These are phyloP conservation scores for Sporisorium scitamineum DNA, from an alignment of 1,284 basidiomycete genomes.

Conservation along the genomic window DNA sequence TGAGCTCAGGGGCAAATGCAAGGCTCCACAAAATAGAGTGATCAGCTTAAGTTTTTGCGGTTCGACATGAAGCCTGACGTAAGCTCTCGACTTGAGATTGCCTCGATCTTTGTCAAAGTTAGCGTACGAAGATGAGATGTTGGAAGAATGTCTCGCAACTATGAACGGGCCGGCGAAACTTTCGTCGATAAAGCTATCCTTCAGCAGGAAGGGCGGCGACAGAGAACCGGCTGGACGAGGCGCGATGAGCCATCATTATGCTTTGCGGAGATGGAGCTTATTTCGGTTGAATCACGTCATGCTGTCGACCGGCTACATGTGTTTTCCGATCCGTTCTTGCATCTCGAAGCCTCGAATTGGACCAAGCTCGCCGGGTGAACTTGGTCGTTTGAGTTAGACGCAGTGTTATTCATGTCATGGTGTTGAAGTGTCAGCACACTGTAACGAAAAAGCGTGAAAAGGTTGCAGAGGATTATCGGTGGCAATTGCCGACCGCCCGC, in stretches of 20 bases:
- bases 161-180: background rate
- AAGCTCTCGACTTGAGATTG: background rate
- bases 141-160: constrained; percentile 14
- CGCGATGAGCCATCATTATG: background rate
- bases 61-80: background rate
- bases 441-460: background rate
- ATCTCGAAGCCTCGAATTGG: background rate
- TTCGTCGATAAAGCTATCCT: background rate
- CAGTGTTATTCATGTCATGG: background rate
- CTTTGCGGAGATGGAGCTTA: background rate
- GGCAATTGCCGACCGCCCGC: background rate
- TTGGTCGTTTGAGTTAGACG: background rate
- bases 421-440: background rate
- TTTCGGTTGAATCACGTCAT: background rate
- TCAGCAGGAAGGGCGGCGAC: background rate
- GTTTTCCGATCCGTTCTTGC: background rate
- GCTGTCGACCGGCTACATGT: background rate
- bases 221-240: background rate
- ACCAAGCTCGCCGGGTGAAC: background rate
- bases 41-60: background rate
- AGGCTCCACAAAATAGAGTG: background rate
- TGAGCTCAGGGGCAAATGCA: background rate
- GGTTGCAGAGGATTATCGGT: background rate
- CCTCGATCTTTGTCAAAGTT: background rate
- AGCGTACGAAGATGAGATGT: constrained; percentile 4